Evolutionary conservation across 495 filamentous ascomycete species (phyloP).

Genomic region (Podospora pseudoanserina): DNA sequence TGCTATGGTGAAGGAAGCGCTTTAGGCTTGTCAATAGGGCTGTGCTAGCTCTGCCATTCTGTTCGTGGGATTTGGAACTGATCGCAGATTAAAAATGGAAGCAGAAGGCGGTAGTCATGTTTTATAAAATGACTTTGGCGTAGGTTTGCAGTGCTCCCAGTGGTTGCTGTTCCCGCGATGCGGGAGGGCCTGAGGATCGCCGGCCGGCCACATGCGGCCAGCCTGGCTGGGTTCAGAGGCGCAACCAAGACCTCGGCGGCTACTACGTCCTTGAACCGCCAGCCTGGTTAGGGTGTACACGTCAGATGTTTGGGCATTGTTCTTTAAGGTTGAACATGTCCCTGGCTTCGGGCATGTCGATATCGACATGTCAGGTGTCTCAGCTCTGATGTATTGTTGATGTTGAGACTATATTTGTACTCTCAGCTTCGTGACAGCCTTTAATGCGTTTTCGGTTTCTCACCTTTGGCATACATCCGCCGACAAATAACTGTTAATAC

Average conservation of each 20-base stretch:
- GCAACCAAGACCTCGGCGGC: background rate
- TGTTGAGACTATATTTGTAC: too few species aligned
- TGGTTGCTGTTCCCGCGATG: background rate
- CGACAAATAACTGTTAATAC: background rate
- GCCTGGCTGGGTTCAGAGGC: background rate
- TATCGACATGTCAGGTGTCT: too few species aligned
- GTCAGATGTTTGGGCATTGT: too few species aligned
- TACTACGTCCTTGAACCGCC: background rate
- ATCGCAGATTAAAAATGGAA: background rate
- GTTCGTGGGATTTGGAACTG: too few species aligned
- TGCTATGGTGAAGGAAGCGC: background rate
- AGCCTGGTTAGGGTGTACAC: background rate
- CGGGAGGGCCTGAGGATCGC: slow-evolving; percentile 3
- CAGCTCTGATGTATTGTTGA: too few species aligned
- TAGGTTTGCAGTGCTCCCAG: background rate
- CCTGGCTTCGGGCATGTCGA: too few species aligned
- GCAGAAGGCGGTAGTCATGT: background rate
- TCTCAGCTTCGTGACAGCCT: too few species aligned
- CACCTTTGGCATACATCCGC: background rate
- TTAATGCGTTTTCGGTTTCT: background rate
- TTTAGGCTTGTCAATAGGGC: background rate
- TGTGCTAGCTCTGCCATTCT: background rate
- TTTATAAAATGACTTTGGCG: background rate
- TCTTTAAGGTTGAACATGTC: too few species aligned
- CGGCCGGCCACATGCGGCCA: background rate